These are phyloP conservation scores for Hamamelis virginiana DNA, from an alignment of 164 flowering plant species.

Conservation along the genomic window DNA sequence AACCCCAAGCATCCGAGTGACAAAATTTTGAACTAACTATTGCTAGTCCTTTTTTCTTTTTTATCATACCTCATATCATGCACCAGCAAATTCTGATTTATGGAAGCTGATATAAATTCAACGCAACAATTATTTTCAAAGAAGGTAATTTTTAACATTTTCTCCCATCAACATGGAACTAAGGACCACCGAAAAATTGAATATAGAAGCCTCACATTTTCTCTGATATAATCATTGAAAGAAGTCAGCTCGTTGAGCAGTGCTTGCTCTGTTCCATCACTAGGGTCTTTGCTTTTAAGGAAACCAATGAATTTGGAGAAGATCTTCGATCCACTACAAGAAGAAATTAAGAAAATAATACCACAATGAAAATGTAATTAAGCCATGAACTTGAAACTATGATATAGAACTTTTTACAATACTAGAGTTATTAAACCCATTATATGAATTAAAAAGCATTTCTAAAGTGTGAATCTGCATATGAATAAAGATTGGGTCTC, in stretches of 20 bases:
- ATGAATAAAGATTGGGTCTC: too few relatives aligned
- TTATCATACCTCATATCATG: neutral
- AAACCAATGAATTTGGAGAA: conserved; percentile 84
- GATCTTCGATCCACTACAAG: conserved; percentile 84
- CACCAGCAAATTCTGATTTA: neutral
- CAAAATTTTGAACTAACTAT: too few relatives aligned
- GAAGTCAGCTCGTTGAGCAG: conserved; percentile 63
- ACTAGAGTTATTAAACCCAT: too few relatives aligned
- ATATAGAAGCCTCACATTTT: conserved; percentile 58
- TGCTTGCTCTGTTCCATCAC: conserved; percentile 89
- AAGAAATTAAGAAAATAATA: neutral
- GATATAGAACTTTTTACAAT: neutral
- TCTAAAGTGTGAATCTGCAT: too few relatives aligned
- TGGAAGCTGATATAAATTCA: neutral
- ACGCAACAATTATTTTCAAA: neutral
- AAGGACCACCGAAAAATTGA: neutral
- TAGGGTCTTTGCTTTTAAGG: conserved; percentile 85
- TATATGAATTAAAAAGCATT: too few relatives aligned
- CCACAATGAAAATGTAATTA: neutral
- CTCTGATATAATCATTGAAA: conserved; percentile 72
- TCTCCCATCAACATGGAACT: neutral
- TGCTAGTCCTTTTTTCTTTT: neutral
- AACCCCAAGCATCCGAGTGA: too few relatives aligned
- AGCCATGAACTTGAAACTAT: neutral
- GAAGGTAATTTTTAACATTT: too few relatives aligned